These are phyloP conservation scores for Fonsecaea erecta DNA, from an alignment of 2,329 filamentous ascomycete genomes.

Conservation along the genomic window DNA sequence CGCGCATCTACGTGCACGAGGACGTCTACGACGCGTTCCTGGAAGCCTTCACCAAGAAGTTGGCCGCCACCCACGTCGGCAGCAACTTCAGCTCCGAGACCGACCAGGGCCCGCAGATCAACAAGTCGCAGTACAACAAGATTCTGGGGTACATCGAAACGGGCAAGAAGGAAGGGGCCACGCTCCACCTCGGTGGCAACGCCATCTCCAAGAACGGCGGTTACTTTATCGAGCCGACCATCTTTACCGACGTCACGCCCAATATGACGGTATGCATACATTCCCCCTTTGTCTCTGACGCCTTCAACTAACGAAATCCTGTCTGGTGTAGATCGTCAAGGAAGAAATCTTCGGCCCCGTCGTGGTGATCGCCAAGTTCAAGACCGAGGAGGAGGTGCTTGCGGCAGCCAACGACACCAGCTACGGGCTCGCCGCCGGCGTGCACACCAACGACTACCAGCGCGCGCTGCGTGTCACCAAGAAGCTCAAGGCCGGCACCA, in stretches of 20 bases:
- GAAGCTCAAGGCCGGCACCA: slow-evolving; percentile 49
- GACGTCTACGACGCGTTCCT: slow-evolving; percentile 42
- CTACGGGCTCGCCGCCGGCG: slow-evolving; percentile 49
- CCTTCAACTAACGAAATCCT: no score
- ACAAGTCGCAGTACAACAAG: slow-evolving; percentile 70
- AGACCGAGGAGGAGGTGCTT: slow-evolving; percentile 47
- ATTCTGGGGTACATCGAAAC: slow-evolving; percentile 71
- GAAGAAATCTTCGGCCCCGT: slow-evolving; percentile 56
- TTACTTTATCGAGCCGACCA: slow-evolving; percentile 60
- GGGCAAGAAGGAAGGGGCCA: slow-evolving; percentile 73
- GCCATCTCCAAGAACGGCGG: neutral
- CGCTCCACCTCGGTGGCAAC: slow-evolving; percentile 64
- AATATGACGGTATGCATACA: slow-evolving; percentile 51
- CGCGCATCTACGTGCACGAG: slow-evolving; percentile 44
- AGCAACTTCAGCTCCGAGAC: slow-evolving; percentile 72
- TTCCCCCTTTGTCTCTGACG: neutral
- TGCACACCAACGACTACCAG: slow-evolving; percentile 48
- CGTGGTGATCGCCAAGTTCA: slow-evolving; percentile 46
- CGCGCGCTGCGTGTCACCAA: slow-evolving; percentile 47
- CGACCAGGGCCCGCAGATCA: slow-evolving; percentile 76
- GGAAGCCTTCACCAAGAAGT: slow-evolving; percentile 51
- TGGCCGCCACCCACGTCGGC: slow-evolving; percentile 66
- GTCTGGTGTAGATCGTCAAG: slow-evolving; percentile 53
- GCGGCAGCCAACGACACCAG: slow-evolving; percentile 46
- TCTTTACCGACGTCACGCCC: slow-evolving; percentile 63